Evolutionary conservation across 1,284 basidiomycete genomes (phyloP), one percentile per base, ranked within the genome.

Genomic region (Melampsora occidentalis): DNA sequence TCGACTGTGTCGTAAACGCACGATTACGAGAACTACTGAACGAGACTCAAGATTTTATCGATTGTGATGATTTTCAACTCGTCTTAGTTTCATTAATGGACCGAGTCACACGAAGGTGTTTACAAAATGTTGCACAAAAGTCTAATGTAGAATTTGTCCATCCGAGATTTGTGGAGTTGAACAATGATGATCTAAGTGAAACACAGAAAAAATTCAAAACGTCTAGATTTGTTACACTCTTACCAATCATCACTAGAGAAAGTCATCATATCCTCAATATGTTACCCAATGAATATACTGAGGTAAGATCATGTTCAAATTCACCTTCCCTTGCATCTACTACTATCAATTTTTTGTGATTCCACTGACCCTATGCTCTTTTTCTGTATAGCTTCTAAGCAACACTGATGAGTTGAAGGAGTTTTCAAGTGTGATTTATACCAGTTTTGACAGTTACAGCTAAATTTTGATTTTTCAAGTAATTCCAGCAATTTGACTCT

Each of bases 21-120:
- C 84, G 84, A 7, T 91, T 96, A 81, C 84, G 86, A 2, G 80
- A 84, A 0, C 87, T 95, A 18, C 85, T 94, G 16, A 84, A 86
- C 31, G 90, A 94, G 82, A 92, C 91, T 0, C 87, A 87, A 59
- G 83, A 83, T 5, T 86, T 89, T 63, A 83, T 94, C 51, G 83
- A 87, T 6, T 90, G 90, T 0, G 83, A 88, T 0, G 90, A 93
- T 81, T 93, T 93, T 81, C 84, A 86, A 2, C 82, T 85, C 59
- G 89, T 92, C 2, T 85, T 93, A 2, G 87, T 62, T 16, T 42
- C 46, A 22, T 46, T 28, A 2, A 73, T 67, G 64, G 39, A 22
- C 31, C 25, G 64, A 35, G 25, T 67, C 1, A 42, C 67, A 10
- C 28, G 46, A 28, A 16, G 57, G 20, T 66, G n/a, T 22, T 10